Conservation (phyloP, 1,284 basidiomycete genomes). For the Boletus sp. region DNA sequence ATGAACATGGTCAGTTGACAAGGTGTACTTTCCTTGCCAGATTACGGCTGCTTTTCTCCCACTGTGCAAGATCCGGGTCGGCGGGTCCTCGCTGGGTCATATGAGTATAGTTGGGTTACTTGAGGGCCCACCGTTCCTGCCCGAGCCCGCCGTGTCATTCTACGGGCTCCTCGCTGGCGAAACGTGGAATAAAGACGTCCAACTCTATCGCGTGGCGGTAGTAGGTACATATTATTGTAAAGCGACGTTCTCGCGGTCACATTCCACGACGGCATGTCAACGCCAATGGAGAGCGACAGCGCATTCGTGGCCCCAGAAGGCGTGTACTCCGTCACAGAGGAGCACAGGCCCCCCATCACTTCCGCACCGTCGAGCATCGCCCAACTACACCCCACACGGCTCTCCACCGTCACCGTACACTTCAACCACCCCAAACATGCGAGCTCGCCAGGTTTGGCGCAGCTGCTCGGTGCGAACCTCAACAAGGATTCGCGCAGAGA, state of each 20-base stretch:
- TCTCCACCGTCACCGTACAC: conserved; percentile 60
- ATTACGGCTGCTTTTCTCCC: not conserved
- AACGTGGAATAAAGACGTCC: not conserved
- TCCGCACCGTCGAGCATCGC: conserved; percentile 46
- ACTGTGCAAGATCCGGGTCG: conserved; percentile 28
- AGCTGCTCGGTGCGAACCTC: conserved; percentile 55
- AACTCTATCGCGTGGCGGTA: conserved; percentile 1
- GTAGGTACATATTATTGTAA: not conserved
- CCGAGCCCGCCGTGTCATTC: not conserved
- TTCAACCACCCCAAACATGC: conserved; percentile 57
- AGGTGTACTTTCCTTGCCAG: conserved; percentile 4
- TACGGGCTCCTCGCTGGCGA: not conserved
- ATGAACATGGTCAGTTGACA: conserved; percentile 23
- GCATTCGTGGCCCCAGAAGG: conserved; percentile 84
- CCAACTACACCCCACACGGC: conserved; percentile 56
- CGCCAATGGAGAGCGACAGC: conserved; percentile 69
- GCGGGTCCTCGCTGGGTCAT: conserved; percentile 9
- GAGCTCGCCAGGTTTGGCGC: conserved; percentile 55
- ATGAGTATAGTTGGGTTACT: not conserved
- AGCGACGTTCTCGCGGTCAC: conserved; percentile 19
- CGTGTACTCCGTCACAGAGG: conserved; percentile 81
- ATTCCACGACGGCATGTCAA: conserved; percentile 3
- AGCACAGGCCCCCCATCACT: conserved; percentile 61
- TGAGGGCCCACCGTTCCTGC: not conserved
- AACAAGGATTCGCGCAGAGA: conserved; percentile 40